Percentiles rank a stretch among this genome's conserved stretches.
phyloP scores from a whole-genome alignment of 208 protist genomes.

The Wallacemonas collosoma region DNA sequence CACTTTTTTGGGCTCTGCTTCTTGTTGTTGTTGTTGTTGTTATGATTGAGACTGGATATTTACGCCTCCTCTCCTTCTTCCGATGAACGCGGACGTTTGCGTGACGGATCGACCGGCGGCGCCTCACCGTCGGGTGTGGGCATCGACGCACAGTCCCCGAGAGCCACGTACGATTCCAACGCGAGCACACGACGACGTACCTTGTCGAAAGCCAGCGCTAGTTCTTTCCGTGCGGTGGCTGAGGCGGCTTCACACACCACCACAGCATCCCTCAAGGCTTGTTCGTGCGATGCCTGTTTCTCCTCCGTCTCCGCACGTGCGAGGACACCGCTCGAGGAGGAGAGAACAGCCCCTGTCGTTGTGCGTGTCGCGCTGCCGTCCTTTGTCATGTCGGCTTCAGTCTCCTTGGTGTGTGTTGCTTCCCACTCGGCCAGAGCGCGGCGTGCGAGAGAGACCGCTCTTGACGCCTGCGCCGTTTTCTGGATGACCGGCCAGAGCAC shows the following conservation, averaged over 20 bases:
- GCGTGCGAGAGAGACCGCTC: constrained; percentile 18
- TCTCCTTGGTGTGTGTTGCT: neutral
- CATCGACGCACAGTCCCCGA: neutral
- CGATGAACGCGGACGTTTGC: too few species aligned
- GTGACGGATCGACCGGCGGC: too few species aligned
- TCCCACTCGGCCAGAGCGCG: neutral
- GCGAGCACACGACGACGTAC: constrained; percentile 20
- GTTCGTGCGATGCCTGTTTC: too few species aligned
- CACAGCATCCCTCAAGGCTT: constrained; percentile 19
- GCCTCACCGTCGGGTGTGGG: neutral
- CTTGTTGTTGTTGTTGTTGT: too few species aligned
- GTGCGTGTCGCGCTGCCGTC: too few species aligned
- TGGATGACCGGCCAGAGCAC: constrained; percentile 45
- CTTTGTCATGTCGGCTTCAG: too few species aligned
- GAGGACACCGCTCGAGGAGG: too few species aligned
- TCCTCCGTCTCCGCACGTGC: too few species aligned
- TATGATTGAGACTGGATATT: too few species aligned
- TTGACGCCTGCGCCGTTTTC: constrained; percentile 37
- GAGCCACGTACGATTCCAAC: constrained; percentile 19
- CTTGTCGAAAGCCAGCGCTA: constrained; percentile 20
- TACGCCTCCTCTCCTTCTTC: too few species aligned
- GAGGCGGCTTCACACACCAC: constrained; percentile 20
- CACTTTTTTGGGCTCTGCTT: too few species aligned
- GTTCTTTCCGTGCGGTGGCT: constrained; percentile 10
- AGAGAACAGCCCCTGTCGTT: too few species aligned